A percentile compares a stretch with the other conserved stretches of the same genome.
These are phyloP conservation scores for Diutina neorugosa DNA, from an alignment of 1,139 yeast species.

Conservation along the genomic window DNA sequence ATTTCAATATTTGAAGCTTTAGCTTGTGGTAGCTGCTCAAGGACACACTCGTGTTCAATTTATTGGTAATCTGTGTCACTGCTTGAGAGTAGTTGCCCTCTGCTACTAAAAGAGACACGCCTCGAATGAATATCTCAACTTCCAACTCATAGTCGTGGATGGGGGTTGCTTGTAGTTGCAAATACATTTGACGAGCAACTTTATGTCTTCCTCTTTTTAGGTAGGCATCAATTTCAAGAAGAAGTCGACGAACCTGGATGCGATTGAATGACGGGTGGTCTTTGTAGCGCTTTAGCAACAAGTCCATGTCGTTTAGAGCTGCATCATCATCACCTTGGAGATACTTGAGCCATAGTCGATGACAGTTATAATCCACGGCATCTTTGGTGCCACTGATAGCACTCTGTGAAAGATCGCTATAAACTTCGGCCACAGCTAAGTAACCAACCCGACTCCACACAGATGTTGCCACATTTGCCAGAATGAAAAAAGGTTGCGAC, in stretches of 20 bases:
- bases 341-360: background rate
- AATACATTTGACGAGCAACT: background rate
- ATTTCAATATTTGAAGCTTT: conserved; percentile 31
- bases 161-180: background rate
- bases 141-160: background rate
- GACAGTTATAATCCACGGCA: background rate
- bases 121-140: background rate
- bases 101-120: background rate
- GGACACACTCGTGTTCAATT: background rate
- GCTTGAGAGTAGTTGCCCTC: conserved; percentile 24
- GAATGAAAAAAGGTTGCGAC: background rate
- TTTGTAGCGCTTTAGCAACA: background rate
- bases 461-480: background rate
- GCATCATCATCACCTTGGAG: background rate
- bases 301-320: background rate
- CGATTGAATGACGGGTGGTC: background rate
- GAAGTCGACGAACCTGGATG: background rate
- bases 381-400: background rate
- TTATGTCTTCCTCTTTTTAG: background rate
- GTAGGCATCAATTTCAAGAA: background rate
- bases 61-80: conserved; percentile 8
- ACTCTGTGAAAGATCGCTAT: background rate
- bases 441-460: background rate
- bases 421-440: background rate
- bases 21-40: conserved; percentile 27